Evolutionary conservation across 1,284 basidiomycete species (phyloP).

Genomic region (Sutorius eximius): DNA sequence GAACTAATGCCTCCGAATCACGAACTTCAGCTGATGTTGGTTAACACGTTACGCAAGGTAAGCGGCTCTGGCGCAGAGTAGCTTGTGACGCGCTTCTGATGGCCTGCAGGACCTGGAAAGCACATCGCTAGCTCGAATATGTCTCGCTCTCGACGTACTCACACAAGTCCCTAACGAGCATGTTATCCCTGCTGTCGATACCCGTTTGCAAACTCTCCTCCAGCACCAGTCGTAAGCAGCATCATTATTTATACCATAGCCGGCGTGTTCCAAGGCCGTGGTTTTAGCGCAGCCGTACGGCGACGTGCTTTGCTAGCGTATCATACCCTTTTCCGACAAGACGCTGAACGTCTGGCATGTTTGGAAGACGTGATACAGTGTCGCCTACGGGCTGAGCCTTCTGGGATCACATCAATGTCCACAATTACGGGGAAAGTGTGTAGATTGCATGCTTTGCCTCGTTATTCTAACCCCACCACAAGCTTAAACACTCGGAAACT

Average conservation of each 20-base stretch:
- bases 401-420: conserved; percentile 9
- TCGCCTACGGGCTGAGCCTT: conserved; percentile 14
- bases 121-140: conserved; percentile 51
- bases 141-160: conserved; percentile 69
- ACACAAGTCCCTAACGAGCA: conserved; percentile 59
- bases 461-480: conserved; percentile 11
- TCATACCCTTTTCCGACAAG: conserved; percentile 50
- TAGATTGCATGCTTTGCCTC: background rate
- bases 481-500: conserved; percentile 27
- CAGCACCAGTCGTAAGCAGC: conserved; percentile 72
- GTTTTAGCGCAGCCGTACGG: conserved; percentile 54
- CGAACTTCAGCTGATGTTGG: conserved; percentile 76
- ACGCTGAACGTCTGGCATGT: conserved; percentile 47
- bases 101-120: conserved; percentile 63
- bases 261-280: conserved; percentile 5
- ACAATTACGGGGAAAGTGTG: conserved; percentile 25
- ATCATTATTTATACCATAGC: conserved; percentile 23
- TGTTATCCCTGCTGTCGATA: conserved; percentile 69
- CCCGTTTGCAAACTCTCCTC: conserved; percentile 61
- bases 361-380: conserved; percentile 35
- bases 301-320: conserved; percentile 61
- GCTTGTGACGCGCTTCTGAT: background rate
- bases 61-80: background rate
- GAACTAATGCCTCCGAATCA: conserved; percentile 66
- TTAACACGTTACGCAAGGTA: conserved; percentile 79